Percentiles rank a stretch among this genome's conserved stretches.
Evolutionary conservation across 805 yeast species (phyloP).

Genomic region (Yamadazyma sp.): DNA sequence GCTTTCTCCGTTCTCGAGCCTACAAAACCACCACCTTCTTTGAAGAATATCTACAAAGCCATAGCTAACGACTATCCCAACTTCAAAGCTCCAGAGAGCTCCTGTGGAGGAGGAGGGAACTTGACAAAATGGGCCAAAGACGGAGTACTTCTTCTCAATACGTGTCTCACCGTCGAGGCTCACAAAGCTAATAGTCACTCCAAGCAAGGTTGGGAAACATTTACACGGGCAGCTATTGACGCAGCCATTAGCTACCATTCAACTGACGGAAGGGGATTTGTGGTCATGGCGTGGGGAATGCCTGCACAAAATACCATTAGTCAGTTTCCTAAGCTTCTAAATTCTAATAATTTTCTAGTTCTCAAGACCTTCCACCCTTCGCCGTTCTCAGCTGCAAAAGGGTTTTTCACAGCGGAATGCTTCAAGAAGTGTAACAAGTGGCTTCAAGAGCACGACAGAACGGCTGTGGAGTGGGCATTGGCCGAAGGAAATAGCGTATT

Average conservation of each 20-base stretch:
- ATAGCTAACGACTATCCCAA: slow-evolving; percentile 63
- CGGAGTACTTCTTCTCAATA: slow-evolving; percentile 85
- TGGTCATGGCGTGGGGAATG: slow-evolving; percentile 78
- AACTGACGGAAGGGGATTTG: slow-evolving; percentile 49
- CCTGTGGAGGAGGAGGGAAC: slow-evolving; percentile 52
- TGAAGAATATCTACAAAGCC: slow-evolving; percentile 83
- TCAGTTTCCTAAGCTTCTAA: slow-evolving; percentile 25
- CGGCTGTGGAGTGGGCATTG: slow-evolving; percentile 66
- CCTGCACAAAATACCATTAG: slow-evolving; percentile 68
- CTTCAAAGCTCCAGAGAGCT: slow-evolving; percentile 54
- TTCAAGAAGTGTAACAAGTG: slow-evolving; percentile 77
- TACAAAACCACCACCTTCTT: slow-evolving; percentile 76
- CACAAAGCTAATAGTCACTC: slow-evolving; percentile 94
- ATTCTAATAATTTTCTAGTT: slow-evolving; percentile 42
- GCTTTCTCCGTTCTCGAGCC: slow-evolving; percentile 91
- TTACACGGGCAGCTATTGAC: slow-evolving; percentile 72
- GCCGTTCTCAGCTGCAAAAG: slow-evolving; percentile 87
- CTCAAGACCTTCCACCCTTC: slow-evolving; percentile 88
- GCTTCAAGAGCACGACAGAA: slow-evolving; percentile 48
- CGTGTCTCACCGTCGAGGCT: slow-evolving; percentile 87
- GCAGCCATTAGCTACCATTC: slow-evolving; percentile 48
- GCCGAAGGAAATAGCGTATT: slow-evolving; percentile 25
- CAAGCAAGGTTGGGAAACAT: slow-evolving; percentile 86
- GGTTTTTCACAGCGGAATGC: slow-evolving; percentile 74
- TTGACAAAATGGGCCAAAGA: slow-evolving; percentile 80